phyloP scores from a whole-genome alignment of 179 eudicot genomes.

The Vitellaria paradoxa region DNA sequence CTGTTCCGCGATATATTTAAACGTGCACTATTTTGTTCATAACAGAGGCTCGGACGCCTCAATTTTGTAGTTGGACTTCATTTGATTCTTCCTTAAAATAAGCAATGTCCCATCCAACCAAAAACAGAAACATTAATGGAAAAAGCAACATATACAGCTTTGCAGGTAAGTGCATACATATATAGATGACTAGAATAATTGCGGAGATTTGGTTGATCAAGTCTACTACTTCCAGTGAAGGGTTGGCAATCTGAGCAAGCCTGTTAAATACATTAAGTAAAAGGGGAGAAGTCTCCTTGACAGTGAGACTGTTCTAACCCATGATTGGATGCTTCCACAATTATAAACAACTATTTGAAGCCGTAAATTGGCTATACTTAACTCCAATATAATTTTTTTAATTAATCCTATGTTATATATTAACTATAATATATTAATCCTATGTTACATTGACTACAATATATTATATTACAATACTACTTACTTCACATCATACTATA shows the following conservation, averaged over 20 bases:
- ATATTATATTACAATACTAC: too few species aligned
- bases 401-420: too few species aligned
- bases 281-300: slow-evolving; percentile 92
- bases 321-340: too few species aligned
- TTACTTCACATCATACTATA: too few species aligned
- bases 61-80: background rate
- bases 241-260: slow-evolving; percentile 78
- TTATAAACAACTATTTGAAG: background rate
- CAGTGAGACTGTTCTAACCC: slow-evolving; percentile 15
- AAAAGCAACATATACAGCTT: background rate
- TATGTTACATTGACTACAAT: too few species aligned
- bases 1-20: background rate
- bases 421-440: too few species aligned
- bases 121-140: background rate
- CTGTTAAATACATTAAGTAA: slow-evolving; percentile 73
- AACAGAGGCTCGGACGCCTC: background rate
- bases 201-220: slow-evolving; percentile 95
- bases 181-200: slow-evolving; percentile 97
- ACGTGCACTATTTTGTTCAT: background rate
- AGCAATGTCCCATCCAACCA: background rate
- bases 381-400: background rate
- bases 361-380: background rate
- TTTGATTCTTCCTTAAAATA: background rate
- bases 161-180: slow-evolving; percentile 56
- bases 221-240: slow-evolving; percentile 84